Evolutionary conservation across 2,329 filamentous ascomycete species (phyloP).

Genomic region (Penicillium sclerotigenum): DNA sequence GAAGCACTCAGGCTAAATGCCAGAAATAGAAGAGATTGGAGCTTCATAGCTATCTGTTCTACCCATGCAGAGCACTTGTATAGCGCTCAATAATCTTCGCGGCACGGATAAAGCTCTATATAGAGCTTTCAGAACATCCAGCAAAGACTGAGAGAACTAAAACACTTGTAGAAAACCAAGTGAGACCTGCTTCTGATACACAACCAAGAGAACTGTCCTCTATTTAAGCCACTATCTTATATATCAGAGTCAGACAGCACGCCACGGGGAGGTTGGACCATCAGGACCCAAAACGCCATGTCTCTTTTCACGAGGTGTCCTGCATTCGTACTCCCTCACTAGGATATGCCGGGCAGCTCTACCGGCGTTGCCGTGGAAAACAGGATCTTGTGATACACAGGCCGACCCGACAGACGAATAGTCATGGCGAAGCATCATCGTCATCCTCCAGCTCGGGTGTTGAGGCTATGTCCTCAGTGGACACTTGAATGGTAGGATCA

Average conservation of each 20-base stretch:
- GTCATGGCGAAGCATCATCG: neutral
- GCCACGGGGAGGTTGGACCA: neutral
- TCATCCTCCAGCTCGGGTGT: neutral
- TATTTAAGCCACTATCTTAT: neutral
- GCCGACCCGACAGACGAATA: neutral
- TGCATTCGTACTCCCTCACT: neutral
- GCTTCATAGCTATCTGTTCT: slow-evolving; percentile 2
- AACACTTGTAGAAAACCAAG: neutral
- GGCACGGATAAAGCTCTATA: neutral
- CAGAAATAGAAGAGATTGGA: slow-evolving; percentile 2
- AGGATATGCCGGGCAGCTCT: slow-evolving; percentile 5
- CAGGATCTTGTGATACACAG: neutral
- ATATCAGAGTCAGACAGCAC: neutral
- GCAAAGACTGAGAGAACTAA: neutral
- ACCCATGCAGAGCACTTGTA: neutral
- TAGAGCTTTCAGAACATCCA: neutral
- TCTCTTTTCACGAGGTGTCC: slow-evolving; percentile 2
- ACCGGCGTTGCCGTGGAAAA: neutral
- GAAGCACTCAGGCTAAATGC: slow-evolving; percentile 4
- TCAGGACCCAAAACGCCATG: neutral
- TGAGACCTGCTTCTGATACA: neutral
- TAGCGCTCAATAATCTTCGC: neutral
- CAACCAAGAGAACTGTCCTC: neutral
- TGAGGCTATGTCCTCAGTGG: neutral
- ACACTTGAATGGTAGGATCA: neutral